Evolutionary conservation across 2,329 filamentous ascomycete species (phyloP).

Genomic region (Fusarium floridanum): DNA sequence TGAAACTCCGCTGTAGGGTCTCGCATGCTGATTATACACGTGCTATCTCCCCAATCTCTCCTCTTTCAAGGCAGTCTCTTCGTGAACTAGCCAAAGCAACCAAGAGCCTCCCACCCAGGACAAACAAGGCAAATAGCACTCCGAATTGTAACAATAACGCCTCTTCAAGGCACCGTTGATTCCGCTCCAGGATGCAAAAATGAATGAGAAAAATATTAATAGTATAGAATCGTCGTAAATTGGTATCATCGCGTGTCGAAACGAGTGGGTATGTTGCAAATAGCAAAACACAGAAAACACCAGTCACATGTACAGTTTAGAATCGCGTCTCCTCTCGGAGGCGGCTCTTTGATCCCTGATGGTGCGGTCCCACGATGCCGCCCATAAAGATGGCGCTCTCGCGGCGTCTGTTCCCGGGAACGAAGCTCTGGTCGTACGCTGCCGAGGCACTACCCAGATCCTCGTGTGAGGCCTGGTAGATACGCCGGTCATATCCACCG

Average conservation of each 20-base stretch:
- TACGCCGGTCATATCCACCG: slow-evolving; percentile 55
- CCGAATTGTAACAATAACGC: slow-evolving; percentile 23
- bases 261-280: slow-evolving; percentile 51
- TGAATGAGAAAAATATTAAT: slow-evolving; percentile 40
- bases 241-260: slow-evolving; percentile 49
- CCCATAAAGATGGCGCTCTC: slow-evolving; percentile 73
- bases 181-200: slow-evolving; percentile 30
- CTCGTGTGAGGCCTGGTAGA: slow-evolving; percentile 48
- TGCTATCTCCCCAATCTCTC: not conserved
- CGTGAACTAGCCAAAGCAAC: slow-evolving; percentile 5
- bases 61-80: not conserved
- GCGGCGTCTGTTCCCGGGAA: slow-evolving; percentile 62
- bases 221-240: slow-evolving; percentile 43
- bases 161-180: slow-evolving; percentile 11
- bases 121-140: slow-evolving; percentile 7
- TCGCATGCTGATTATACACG: not conserved
- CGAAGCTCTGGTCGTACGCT: slow-evolving; percentile 58
- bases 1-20: slow-evolving; percentile 2
- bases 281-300: slow-evolving; percentile 43
- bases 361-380: slow-evolving; percentile 60
- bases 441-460: slow-evolving; percentile 40
- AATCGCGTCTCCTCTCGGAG: slow-evolving; percentile 67
- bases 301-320: slow-evolving; percentile 48
- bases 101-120: not conserved
- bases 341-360: slow-evolving; percentile 66